phyloP scores from a whole-genome alignment of 2,329 filamentous ascomycete genomes.

The Colletotrichum sp. region DNA sequence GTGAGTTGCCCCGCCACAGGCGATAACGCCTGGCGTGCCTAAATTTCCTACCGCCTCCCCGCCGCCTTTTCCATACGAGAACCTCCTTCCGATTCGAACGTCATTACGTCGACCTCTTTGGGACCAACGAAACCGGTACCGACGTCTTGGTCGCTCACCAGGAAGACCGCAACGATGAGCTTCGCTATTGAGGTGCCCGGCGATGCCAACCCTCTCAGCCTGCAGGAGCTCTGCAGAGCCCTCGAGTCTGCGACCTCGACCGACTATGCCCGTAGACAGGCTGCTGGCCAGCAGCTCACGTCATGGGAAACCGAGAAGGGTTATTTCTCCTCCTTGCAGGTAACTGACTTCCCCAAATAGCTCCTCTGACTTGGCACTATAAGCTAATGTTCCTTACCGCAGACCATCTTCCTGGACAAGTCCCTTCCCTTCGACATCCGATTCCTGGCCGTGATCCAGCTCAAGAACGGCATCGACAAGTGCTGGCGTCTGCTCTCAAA shows the following conservation, averaged over 20 bases:
- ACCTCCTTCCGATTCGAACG: neutral
- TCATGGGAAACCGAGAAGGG: slow-evolving; percentile 72
- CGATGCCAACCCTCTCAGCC: slow-evolving; percentile 75
- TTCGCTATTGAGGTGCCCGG: slow-evolving; percentile 80
- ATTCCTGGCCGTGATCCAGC: slow-evolving; percentile 88
- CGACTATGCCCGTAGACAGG: slow-evolving; percentile 67
- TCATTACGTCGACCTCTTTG: neutral
- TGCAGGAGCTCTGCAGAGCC: slow-evolving; percentile 67
- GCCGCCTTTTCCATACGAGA: slow-evolving; percentile 1
- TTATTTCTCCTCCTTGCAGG: slow-evolving; percentile 74
- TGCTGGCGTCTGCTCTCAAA: slow-evolving; percentile 78
- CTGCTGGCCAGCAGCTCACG: slow-evolving; percentile 72
- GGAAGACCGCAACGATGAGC: slow-evolving; percentile 55
- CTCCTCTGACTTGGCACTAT: neutral
- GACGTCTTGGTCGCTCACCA: slow-evolving; percentile 11
- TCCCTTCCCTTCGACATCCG: slow-evolving; percentile 78
- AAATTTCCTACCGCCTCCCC: slow-evolving; percentile 14
- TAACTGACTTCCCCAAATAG: slow-evolving; percentile 34
- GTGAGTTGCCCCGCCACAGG: slow-evolving; percentile 13
- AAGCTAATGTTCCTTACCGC: neutral
- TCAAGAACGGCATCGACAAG: slow-evolving; percentile 96
- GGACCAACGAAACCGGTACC: neutral
- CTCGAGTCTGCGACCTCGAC: slow-evolving; percentile 69
- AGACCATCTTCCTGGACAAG: slow-evolving; percentile 84
- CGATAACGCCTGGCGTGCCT: slow-evolving; percentile 2